Evolutionary conservation across 75 land plant genomes (phyloP), one percentile per base, ranked within the genome.

Genomic region (Pseudotsuga menziesii): DNA sequence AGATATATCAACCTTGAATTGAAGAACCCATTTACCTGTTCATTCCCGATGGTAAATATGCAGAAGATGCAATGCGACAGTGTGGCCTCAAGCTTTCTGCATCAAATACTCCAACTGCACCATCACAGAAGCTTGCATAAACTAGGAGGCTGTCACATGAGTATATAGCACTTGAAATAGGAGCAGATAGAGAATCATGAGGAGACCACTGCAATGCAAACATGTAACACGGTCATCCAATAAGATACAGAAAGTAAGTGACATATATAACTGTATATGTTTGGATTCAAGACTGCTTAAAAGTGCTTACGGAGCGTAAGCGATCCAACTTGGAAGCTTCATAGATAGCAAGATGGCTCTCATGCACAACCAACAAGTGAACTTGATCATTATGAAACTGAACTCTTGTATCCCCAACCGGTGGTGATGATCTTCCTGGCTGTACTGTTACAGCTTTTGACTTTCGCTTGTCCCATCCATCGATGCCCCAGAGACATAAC

Each of bases 401-500:
- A n/a, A 89, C 91, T 79, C 84, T 35, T 14, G 93, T 91, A 27
- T 89, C 93, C 19, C 89, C 93, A 44, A 71, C n/a, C 2, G 80
- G 27, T 19, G 39, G 39, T 26, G 85, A 74, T 19, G 84, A 25
- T 82, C 79, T 87, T 48, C 95, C 93, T 79, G 87, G 59, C 17
- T 91, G 95, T 57, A 84, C 20, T 77, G 86, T 92, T 12, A 93
- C 78, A 29, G 77, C 0, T 12, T 87, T 80, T 5, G 86, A 78
- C 57, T 83, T 91, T 77, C 78, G 79, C 77, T 93, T 93, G 63
- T 93, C 96, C 96, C 96, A 93, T 48, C 78, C 76, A 41, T 93
- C 96, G 17, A 81, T 87, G 82, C 78, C 86, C 96, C 96, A 93
- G 23, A 89, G 72, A 75, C 88, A 93, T 16, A 93, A 83, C 96